These are phyloP conservation scores for Malassezia cuniculi DNA, from an alignment of 1,284 basidiomycete species.

Conservation along the genomic window DNA sequence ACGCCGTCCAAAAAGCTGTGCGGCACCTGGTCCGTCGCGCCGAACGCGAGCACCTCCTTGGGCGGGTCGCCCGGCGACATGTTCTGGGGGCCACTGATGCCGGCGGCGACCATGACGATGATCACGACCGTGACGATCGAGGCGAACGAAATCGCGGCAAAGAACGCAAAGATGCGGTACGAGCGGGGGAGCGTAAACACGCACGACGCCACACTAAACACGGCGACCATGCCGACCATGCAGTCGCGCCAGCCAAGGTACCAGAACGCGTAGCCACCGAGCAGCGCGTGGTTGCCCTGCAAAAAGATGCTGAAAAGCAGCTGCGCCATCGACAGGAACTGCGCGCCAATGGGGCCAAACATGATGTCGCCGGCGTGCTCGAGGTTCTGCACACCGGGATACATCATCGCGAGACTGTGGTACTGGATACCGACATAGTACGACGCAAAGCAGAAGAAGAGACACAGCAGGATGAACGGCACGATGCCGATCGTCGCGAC, in stretches of 20 bases:
- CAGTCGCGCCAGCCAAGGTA: slow-evolving; percentile 29
- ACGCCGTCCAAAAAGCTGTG: slow-evolving; percentile 27
- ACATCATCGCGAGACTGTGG: slow-evolving; percentile 27
- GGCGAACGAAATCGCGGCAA: slow-evolving; percentile 26
- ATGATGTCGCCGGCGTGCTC: slow-evolving; percentile 33
- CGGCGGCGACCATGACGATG: slow-evolving; percentile 34
- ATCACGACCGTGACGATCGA: slow-evolving; percentile 32
- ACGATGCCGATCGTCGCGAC: slow-evolving; percentile 31
- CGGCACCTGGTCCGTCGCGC: slow-evolving; percentile 19
- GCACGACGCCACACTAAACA: slow-evolving; percentile 32
- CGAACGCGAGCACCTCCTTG: slow-evolving; percentile 22
- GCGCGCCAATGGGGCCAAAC: slow-evolving; percentile 23
- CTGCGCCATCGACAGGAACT: slow-evolving; percentile 19
- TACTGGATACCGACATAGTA: slow-evolving; percentile 28
- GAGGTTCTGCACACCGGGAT: slow-evolving; percentile 31
- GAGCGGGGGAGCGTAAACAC: slow-evolving; percentile 30
- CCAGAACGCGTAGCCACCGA: slow-evolving; percentile 27
- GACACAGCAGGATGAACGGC: slow-evolving; percentile 24
- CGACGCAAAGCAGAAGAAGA: slow-evolving; percentile 25
- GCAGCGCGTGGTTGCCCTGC: slow-evolving; percentile 31
- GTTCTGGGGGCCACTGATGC: slow-evolving; percentile 26
- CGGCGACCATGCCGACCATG: slow-evolving; percentile 21
- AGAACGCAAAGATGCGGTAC: slow-evolving; percentile 29
- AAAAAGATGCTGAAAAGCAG: slow-evolving; percentile 27
- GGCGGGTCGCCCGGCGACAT: slow-evolving; percentile 16